Conservation (phyloP, 169 alveolate genomes). For the Cryptosporidium bovis region DNA sequence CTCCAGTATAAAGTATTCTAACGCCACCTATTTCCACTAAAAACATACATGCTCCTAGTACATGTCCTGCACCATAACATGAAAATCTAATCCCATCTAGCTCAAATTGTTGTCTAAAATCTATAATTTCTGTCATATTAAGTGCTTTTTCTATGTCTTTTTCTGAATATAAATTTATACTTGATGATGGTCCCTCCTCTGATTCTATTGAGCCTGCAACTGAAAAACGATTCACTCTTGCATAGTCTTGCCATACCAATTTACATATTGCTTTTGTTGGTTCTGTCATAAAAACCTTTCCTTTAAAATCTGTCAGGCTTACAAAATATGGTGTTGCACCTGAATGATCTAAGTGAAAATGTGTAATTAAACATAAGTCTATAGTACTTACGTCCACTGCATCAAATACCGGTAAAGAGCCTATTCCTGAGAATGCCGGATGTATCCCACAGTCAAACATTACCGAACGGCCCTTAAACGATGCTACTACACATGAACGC, state of each 20-base stretch:
- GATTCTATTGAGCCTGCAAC: slow-evolving; percentile 28
- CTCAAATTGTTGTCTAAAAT: slow-evolving; percentile 93
- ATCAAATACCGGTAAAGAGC: slow-evolving; percentile 97
- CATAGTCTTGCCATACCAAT: slow-evolving; percentile 93
- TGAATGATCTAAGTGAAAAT: slow-evolving; percentile 98
- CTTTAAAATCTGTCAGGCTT: slow-evolving; percentile 93
- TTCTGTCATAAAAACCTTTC: slow-evolving; percentile 92
- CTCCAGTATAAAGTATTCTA: slow-evolving; percentile 98
- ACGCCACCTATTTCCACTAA: slow-evolving; percentile 96
- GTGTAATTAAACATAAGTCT: slow-evolving; percentile 95
- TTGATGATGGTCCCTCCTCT: slow-evolving; percentile 63
- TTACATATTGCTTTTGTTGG: slow-evolving; percentile 96
- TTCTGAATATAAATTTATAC: slow-evolving; percentile 88
- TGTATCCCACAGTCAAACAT: slow-evolving; percentile 99
- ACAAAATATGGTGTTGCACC: slow-evolving; percentile 97
- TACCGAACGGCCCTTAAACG: slow-evolving; percentile 91
- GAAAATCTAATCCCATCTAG: slow-evolving; percentile 91
- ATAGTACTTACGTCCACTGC: slow-evolving; percentile 93
- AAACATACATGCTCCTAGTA: slow-evolving; percentile 99
- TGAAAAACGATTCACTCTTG: slow-evolving; percentile 83
- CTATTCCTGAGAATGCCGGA: slow-evolving; percentile 97
- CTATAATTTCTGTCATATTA: slow-evolving; percentile 89
- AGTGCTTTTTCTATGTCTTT: slow-evolving; percentile 92
- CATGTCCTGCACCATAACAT: slow-evolving; percentile 99
- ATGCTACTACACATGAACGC: slow-evolving; percentile 95